phyloP scores from a whole-genome alignment of 1,284 basidiomycete genomes.

The Ceratobasidium sp. region DNA sequence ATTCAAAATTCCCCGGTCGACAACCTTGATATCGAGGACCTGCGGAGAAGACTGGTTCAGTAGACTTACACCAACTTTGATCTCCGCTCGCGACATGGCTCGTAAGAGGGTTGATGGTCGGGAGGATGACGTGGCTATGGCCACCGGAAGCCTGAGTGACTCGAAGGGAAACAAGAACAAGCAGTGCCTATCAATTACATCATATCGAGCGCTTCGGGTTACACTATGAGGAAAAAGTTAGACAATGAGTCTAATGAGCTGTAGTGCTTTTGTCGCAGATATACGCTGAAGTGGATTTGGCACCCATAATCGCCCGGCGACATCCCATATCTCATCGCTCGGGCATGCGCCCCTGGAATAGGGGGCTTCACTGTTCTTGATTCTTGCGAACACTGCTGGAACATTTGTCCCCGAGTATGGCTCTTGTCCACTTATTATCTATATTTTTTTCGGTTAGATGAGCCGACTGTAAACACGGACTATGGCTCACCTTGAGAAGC shows the following conservation, averaged over 20 bases:
- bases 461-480: not conserved
- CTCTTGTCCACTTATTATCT: constrained; percentile 15
- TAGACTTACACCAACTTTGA: constrained; percentile 4
- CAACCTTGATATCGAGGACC: not conserved
- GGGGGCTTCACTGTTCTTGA: not conserved
- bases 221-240: too few relatives aligned
- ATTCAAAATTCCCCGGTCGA: constrained; percentile 15
- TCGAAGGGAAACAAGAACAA: not conserved
- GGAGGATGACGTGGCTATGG: constrained; percentile 33
- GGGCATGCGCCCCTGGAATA: constrained; percentile 14
- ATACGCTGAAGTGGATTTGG: not conserved
- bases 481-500: constrained; percentile 1
- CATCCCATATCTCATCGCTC: not conserved
- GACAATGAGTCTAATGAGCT: not conserved
- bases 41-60: constrained; percentile 2
- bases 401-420: constrained; percentile 2
- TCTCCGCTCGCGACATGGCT: constrained; percentile 5
- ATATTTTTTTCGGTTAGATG: too few relatives aligned
- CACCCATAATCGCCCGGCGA: constrained; percentile 8
- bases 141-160: not conserved
- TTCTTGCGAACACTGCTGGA: constrained; percentile 17
- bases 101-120: not conserved
- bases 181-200: not conserved
- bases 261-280: not conserved
- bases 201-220: too few relatives aligned